Evolutionary conservation across 805 yeast species (phyloP), one percentile per base, ranked within the genome.

Genomic region (Candida tammaniensis): DNA sequence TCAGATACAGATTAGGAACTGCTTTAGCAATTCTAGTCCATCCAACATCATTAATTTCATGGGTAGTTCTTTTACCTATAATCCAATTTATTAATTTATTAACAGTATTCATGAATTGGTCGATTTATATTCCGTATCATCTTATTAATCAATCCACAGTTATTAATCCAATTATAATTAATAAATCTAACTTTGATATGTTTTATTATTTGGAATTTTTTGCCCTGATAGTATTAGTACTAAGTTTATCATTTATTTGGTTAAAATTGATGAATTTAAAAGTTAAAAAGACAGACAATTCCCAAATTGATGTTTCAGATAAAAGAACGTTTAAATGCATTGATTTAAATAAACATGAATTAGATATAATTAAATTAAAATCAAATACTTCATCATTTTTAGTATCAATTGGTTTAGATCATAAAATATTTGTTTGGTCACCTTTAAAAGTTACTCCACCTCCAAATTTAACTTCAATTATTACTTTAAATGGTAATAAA

Each of bases 351-450:
- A 53, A 61, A 18, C 89, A 81, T 52, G 57, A 64, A 16, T 59
- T 84, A 31, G 95, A 86, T 52, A 68, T 84, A 4, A 67, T 82
- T 21, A 71, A 70, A 37, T 61, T 83, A 8, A 59, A 69, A n/a
- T 72, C 86, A 0, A 79, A 85, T 10, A 61, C 74, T 10, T 69
- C 77, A 33, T 78, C 86, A 3, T 80, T 83, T 47, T 68, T 84
- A 16, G 78, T 85, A 0, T 71, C 84, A 1, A 72, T 82, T 17
- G 91, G 89, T 4, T 61, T 86, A 50, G 94, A 86, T 47, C 88
- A 82, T 46, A 74, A 70, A 39, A 69, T 86, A 4, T 54, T 77
- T 20, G 75, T 85, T 8, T 86, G 94, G 94, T 80, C 85, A 0
- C 88, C 88, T 3, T 51, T 79, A 35, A 56, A 40, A 13, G 23